Base-by-base conservation (phyloP, 306 rosid genomes). In the Acmispon strigosus region DNA sequence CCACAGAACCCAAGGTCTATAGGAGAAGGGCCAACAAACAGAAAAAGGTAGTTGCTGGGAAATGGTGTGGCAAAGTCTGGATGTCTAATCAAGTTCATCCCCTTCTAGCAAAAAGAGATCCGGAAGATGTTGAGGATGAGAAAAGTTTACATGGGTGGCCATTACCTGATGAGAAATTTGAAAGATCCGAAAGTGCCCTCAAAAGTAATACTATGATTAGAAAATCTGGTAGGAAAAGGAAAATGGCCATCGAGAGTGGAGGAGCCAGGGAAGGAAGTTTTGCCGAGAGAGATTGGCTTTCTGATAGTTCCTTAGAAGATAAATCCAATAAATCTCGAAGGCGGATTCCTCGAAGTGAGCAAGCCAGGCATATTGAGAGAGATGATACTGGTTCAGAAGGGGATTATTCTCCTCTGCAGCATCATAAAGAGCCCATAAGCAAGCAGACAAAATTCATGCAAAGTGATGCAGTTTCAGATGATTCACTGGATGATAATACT, bases 31-130 rank as follows among this genome's bases (percentile, higher is more conserved):
- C 79, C 34, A 77, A 76, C 75, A 86, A 67, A 79, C 87, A 72
- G 79, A 90, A 76, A 83, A 88, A 84, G 70, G 75, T 83, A 8
- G 89, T 90, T 79, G 94, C 86, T 8, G 94, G 96, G 55, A 88
- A 86, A 79, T 90, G 96, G 96, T 90, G 96, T 12, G 94, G 96
- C 37, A 90, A 84, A 83, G 94, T 90, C 62, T 90, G 96, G 96
- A 90, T 84, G 91, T 88, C 96, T 10, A 80, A 71, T 77, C 94
- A 90, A 62, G 90, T 88, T 66, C 96, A 90, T 79, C 90, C 90
- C 67, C 79, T 84, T 48, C 76, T 90, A 56, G 84, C 67, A 18
- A 88, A 83, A 78, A 62, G 79, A 75, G 86, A 84, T 20, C 55
- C 79, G 49, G 87, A 84, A 8, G 88, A 82, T 44, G 91, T 73